Evolutionary conservation across 257 asterid genomes (phyloP), one percentile per base, ranked within the genome.

Genomic region (Plantago elongata): DNA sequence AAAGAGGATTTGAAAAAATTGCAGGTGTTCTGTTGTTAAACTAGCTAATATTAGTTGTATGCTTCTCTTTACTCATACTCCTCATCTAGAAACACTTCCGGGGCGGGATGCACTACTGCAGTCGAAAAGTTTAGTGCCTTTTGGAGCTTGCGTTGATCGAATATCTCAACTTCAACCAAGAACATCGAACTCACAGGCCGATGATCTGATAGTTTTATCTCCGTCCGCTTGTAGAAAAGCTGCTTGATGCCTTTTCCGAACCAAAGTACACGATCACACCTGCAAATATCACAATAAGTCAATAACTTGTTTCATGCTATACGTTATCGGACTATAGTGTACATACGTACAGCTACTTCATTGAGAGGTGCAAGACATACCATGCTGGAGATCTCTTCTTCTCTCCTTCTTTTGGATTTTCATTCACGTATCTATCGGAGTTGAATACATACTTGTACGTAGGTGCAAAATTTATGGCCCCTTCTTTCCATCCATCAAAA

Each of bases 221-320:
- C 94, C 40, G 92, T 75, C 56, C 95, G 67, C 67, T 77, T 74
- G 76, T 91, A 91, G 15, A 69, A 72, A 0, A 81, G 77, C 62
- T 91, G 96, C 68, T 79, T 91, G 17, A 91, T 85, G 74, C 96
- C 98, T 73, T 83, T 86, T 52, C 98, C 98, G 8, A 79, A 72
- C 94, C 95, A 91, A 3, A 91, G 84, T 73, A 91, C 81, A 0
- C 98, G 92, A 71, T 91, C 98, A 66, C 98, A 90, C 97, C 96
- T 90, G 87, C 72, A 64, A 12, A 69, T 40, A 42, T 9, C 14
- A 57, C 2, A 11, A 58, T 22, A 18, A 13, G 12, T 45, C 27
- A 60, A 16, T 15, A 54, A 54, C 59, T 17, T 22, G 40, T 22
- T 7, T 10, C 27, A 2, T 2, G 1, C 27, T 22, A 22, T 22